Evolutionary conservation across 2,329 filamentous ascomycete genomes (phyloP).

Genomic region (Harringtonia aguacate): DNA sequence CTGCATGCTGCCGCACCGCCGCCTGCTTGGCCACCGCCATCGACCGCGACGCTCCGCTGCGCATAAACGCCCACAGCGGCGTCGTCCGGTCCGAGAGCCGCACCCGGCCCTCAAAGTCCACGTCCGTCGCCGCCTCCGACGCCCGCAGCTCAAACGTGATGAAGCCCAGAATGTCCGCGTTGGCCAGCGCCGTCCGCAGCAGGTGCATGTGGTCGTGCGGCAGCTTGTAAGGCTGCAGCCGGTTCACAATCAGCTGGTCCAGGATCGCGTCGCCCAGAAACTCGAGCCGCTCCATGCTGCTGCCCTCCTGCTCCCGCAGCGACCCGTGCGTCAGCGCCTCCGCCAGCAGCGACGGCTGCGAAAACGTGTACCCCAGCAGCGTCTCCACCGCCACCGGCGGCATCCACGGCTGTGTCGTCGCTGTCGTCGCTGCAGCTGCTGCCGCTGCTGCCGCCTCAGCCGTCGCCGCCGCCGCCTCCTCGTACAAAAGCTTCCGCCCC

Average conservation of each 20-base stretch:
- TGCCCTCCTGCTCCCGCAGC: constrained; percentile 31
- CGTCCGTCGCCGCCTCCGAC: constrained; percentile 3
- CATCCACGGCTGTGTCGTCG: constrained; percentile 32
- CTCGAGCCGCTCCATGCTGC: constrained; percentile 63
- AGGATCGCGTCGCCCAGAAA: constrained; percentile 82
- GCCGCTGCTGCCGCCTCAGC: too few relatives aligned
- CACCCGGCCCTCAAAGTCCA: background rate
- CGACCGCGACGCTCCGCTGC: constrained; percentile 35
- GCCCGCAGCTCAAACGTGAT: constrained; percentile 48
- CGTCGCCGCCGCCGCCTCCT: constrained; percentile 23
- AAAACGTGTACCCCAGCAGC: constrained; percentile 63
- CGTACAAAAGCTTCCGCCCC: constrained; percentile 32
- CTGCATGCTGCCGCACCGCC: constrained; percentile 33
- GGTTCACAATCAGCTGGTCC: constrained; percentile 58
- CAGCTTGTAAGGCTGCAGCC: constrained; percentile 27
- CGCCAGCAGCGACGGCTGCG: constrained; percentile 54
- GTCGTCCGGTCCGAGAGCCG: too few relatives aligned
- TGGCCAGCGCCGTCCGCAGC: constrained; percentile 66
- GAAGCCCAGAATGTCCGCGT: constrained; percentile 71
- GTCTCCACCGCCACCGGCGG: constrained; percentile 41
- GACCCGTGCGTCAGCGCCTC: constrained; percentile 78
- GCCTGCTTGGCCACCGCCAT: constrained; percentile 24
- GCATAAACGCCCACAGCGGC: constrained; percentile 61
- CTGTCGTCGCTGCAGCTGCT: too few relatives aligned
- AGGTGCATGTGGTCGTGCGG: constrained; percentile 57